Percentiles rank a stretch among this genome's conserved stretches.
phyloP scores from a whole-genome alignment of 352 stramenopile genomes.

The Globisporangium paddicum region DNA sequence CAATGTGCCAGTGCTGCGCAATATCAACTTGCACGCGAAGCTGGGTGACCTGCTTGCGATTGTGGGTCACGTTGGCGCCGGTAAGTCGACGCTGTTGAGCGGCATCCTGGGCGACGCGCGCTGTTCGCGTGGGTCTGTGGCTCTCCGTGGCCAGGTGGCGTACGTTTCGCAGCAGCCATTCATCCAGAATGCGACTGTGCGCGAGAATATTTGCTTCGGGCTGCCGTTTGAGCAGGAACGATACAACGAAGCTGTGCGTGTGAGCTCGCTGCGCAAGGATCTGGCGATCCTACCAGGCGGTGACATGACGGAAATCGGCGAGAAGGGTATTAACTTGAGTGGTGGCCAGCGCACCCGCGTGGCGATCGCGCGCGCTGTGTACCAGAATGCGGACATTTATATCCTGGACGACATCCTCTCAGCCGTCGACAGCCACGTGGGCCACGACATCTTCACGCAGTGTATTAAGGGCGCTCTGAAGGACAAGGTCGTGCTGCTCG shows the following conservation, averaged over 20 bases:
- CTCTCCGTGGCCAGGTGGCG: slow-evolving; percentile 38
- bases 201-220: slow-evolving; percentile 48
- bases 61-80: slow-evolving; percentile 66
- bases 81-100: slow-evolving; percentile 71
- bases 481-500: slow-evolving; percentile 91
- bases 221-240: slow-evolving; percentile 27
- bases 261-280: slow-evolving; percentile 82
- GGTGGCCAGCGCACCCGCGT: slow-evolving; percentile 95
- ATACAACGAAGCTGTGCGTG: slow-evolving; percentile 45
- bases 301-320: slow-evolving; percentile 96
- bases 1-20: slow-evolving; percentile 30
- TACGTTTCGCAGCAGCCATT: slow-evolving; percentile 56
- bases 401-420: slow-evolving; percentile 96
- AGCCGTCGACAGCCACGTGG: slow-evolving; percentile 97
- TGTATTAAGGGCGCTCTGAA: slow-evolving; percentile 87
- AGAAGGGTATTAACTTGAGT: slow-evolving; percentile 97
- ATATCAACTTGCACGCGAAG: slow-evolving; percentile 69
- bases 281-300: slow-evolving; percentile 87
- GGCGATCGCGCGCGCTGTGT: slow-evolving; percentile 92
- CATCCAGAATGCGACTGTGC: slow-evolving; percentile 45
- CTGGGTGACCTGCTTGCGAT: slow-evolving; percentile 71
- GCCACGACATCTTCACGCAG: slow-evolving; percentile 92
- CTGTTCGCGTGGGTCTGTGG: slow-evolving; percentile 19
- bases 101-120: slow-evolving; percentile 40
- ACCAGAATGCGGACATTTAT: slow-evolving; percentile 93